Percentiles rank a stretch among this genome's conserved stretches.
Evolutionary conservation across 164 flowering plant species (phyloP).

Genomic region (Magnolia officinalis): DNA sequence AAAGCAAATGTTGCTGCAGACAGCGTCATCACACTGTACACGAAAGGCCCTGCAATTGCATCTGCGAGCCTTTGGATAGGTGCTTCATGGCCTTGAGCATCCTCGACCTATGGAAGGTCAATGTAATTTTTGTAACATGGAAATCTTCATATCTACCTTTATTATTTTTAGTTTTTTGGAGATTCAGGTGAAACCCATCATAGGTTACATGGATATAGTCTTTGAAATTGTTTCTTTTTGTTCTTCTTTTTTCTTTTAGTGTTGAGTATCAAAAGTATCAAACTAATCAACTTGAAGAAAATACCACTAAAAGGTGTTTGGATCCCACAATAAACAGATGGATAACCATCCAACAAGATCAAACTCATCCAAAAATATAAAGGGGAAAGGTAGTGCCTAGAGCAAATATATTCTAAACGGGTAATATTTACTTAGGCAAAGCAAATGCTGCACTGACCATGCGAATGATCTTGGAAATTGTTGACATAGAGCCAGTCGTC

Average conservation of each 20-base stretch:
- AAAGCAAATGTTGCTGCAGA: slow-evolving; percentile 92
- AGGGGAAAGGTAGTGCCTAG: not conserved
- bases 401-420: not conserved
- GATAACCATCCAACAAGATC: not conserved
- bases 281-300: too few species aligned
- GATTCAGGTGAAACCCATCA: not conserved
- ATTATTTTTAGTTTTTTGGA: too few species aligned
- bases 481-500: slow-evolving; percentile 84
- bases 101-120: slow-evolving; percentile 63
- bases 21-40: slow-evolving; percentile 76
- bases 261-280: not conserved
- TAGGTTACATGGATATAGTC: not conserved
- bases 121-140: not conserved
- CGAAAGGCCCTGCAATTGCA: slow-evolving; percentile 96
- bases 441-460: slow-evolving; percentile 51
- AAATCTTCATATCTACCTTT: not conserved
- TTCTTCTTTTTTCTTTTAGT: not conserved
- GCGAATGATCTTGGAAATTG: slow-evolving; percentile 79
- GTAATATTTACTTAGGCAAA: not conserved
- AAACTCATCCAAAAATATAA: not conserved
- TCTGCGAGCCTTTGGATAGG: slow-evolving; percentile 98
- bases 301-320: too few species aligned
- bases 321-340: too few species aligned
- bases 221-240: not conserved
- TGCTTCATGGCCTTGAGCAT: slow-evolving; percentile 94